These are phyloP conservation scores for Gamarada debralockiae DNA, from an alignment of 495 filamentous ascomycete genomes.

Conservation along the genomic window DNA sequence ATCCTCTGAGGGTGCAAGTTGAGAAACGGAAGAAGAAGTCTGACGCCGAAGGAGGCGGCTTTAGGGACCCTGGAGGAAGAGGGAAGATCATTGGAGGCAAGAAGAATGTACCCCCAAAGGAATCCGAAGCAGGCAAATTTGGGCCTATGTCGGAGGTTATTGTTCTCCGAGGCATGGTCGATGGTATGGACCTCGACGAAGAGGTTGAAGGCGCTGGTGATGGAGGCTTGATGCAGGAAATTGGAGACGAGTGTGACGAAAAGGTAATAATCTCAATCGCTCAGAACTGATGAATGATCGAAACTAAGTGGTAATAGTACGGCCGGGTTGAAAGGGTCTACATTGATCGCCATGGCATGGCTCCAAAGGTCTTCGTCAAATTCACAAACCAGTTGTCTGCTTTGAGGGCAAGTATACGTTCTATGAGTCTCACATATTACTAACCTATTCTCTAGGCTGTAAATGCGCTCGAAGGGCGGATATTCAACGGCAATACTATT, in stretches of 20 bases:
- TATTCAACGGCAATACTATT: conserved; percentile 84
- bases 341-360: conserved; percentile 53
- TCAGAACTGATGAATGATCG: neutral
- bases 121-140: conserved; percentile 54
- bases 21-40: conserved; percentile 77
- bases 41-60: conserved; percentile 77
- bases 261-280: conserved; percentile 44
- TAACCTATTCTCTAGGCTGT: conserved; percentile 49
- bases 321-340: conserved; percentile 81
- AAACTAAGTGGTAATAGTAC: conserved; percentile 49
- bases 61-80: conserved; percentile 59
- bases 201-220: conserved; percentile 57
- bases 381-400: conserved; percentile 80
- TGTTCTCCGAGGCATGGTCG: conserved; percentile 74
- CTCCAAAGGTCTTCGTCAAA: conserved; percentile 79
- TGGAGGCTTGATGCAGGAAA: conserved; percentile 82
- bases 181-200: conserved; percentile 64
- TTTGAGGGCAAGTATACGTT: conserved; percentile 42
- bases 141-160: conserved; percentile 78
- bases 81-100: conserved; percentile 80
- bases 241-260: conserved; percentile 85
- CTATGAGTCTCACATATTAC: neutral
- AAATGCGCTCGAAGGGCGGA: conserved; percentile 76
- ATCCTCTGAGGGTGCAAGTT: conserved; percentile 75
- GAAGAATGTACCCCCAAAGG: conserved; percentile 40